phyloP scores from a whole-genome alignment of 345 rosid genomes.

The Eucalyptus microcorys region DNA sequence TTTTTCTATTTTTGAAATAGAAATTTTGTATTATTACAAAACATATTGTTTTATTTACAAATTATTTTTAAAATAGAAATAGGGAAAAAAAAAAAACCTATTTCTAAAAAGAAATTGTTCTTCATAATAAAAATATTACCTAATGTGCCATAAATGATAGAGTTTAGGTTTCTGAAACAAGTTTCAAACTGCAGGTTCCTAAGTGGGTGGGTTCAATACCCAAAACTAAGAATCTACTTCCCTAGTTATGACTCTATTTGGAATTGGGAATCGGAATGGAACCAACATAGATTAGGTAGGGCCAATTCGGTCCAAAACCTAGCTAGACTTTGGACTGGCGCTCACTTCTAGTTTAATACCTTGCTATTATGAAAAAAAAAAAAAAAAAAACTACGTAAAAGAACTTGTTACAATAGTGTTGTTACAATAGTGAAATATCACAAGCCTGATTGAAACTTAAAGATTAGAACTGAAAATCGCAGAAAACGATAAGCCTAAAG shows the following conservation, averaged over 20 bases:
- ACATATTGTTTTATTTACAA: too few species aligned
- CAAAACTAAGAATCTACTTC: background rate
- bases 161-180: background rate
- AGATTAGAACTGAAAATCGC: background rate
- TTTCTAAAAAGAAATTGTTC: fast-evolving
- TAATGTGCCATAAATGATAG: fast-evolving
- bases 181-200: fast-evolving
- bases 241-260: background rate
- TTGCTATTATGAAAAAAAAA: background rate
- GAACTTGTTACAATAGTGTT: background rate
- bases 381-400: background rate
- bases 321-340: fast-evolving
- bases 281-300: background rate
- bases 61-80: fast-evolving
- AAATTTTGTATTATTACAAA: too few species aligned
- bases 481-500: background rate
- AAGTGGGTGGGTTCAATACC: background rate
- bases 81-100: too few species aligned
- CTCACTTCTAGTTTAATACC: background rate
- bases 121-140: fast-evolving
- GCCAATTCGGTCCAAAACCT: fast-evolving
- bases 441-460: background rate
- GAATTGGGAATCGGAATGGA: fast-evolving
- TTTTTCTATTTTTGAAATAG: too few species aligned
- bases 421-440: background rate